phyloP scores from a whole-genome alignment of 2,329 filamentous ascomycete species.

The Cladophialophora yegresii region DNA sequence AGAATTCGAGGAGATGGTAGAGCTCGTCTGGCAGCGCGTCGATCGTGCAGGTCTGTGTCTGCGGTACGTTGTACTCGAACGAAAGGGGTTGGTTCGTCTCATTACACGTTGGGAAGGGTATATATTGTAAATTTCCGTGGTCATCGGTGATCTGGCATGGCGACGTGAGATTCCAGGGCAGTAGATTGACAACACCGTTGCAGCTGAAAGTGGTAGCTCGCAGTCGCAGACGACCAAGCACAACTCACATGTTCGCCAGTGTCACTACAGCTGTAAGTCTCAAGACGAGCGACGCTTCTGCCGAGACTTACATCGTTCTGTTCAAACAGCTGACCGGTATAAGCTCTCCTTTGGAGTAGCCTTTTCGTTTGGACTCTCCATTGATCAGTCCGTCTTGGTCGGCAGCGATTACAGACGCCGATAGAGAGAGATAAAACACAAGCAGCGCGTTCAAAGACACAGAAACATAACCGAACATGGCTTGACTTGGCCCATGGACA shows the following conservation, averaged over 20 bases:
- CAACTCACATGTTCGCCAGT: conserved; percentile 73
- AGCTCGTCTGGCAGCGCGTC: conserved; percentile 55
- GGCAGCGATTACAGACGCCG: conserved; percentile 28
- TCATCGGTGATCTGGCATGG: conserved; percentile 68
- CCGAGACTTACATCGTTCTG: conserved; percentile 64
- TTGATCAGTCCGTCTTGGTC: conserved; percentile 20
- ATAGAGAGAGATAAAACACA: conserved; percentile 33
- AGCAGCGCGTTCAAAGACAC: conserved; percentile 27
- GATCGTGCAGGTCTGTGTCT: conserved; percentile 62
- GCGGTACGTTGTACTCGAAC: conserved; percentile 74
- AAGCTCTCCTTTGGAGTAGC: conserved; percentile 58
- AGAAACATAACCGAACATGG: conserved; percentile 23
- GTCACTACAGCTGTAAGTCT: conserved; percentile 57
- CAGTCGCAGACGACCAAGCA: background rate
- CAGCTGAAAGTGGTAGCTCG: background rate
- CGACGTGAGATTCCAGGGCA: conserved; percentile 15
- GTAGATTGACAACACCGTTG: conserved; percentile 11
- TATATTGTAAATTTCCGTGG: conserved; percentile 82
- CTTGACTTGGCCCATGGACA: background rate
- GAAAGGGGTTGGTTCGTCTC: conserved; percentile 79
- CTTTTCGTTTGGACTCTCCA: conserved; percentile 27
- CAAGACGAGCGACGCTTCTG: background rate
- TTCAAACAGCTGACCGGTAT: conserved; percentile 74
- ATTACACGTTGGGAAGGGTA: conserved; percentile 86
- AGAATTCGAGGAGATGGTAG: conserved; percentile 71